Evolutionary conservation across 2,329 filamentous ascomycete species (phyloP).

Genomic region (Elsinoe australis): DNA sequence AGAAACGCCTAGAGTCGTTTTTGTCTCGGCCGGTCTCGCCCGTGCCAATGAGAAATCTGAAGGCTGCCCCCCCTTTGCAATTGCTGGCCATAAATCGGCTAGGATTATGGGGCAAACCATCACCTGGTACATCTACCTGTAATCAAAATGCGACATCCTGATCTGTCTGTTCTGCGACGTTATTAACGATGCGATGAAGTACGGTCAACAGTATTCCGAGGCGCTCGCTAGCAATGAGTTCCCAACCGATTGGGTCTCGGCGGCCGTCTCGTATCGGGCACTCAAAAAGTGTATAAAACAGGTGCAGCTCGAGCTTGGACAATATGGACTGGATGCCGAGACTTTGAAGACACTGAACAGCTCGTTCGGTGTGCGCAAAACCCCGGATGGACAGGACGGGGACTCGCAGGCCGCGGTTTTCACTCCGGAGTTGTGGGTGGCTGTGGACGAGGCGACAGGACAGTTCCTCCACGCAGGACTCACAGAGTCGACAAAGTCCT

Average conservation of each 20-base stretch:
- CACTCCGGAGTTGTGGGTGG: constrained; percentile 62
- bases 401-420: constrained; percentile 32
- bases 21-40: constrained; percentile 6
- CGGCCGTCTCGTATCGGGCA: constrained; percentile 73
- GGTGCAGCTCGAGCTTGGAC: constrained; percentile 62
- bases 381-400: constrained; percentile 13
- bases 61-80: neutral
- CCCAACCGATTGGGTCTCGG: constrained; percentile 61
- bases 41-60: constrained; percentile 5
- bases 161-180: neutral
- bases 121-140: neutral
- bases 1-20: neutral
- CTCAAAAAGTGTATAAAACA: constrained; percentile 86
- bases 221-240: constrained; percentile 64
- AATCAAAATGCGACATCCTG: constrained; percentile 10
- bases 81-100: too few species aligned
- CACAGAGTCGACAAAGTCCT: constrained; percentile 55
- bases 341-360: constrained; percentile 59
- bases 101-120: too few species aligned
- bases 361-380: constrained; percentile 27
- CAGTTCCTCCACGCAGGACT: constrained; percentile 61
- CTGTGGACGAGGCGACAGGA: constrained; percentile 59
- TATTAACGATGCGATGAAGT: constrained; percentile 63
- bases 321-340: constrained; percentile 63
- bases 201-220: constrained; percentile 69